Evolutionary conservation across 2,329 filamentous ascomycete genomes (phyloP).

Genomic region (Aspergillus sp.): DNA sequence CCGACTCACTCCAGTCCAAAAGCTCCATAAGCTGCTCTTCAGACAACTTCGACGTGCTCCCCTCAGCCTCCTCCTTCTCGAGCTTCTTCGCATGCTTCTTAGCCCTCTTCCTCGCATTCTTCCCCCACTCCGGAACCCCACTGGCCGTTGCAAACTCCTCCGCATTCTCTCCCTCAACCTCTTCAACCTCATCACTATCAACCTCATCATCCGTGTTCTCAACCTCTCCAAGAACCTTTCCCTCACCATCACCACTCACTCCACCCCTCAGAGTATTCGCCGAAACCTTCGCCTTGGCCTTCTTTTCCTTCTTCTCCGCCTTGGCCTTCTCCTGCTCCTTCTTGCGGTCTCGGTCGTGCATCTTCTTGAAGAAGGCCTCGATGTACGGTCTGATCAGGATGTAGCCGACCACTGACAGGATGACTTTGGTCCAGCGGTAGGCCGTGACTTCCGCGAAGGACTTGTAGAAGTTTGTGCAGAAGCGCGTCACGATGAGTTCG

Average conservation of each 20-base stretch:
- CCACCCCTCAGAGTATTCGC: slow-evolving; percentile 65
- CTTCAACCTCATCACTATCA: slow-evolving; percentile 33
- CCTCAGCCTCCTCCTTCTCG: slow-evolving; percentile 62
- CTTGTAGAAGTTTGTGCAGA: slow-evolving; percentile 41
- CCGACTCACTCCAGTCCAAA: slow-evolving; percentile 54
- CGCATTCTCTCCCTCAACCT: slow-evolving; percentile 26
- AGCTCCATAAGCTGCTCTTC: slow-evolving; percentile 76
- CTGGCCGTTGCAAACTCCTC: slow-evolving; percentile 44
- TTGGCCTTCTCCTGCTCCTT: slow-evolving; percentile 59
- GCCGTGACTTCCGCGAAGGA: slow-evolving; percentile 46
- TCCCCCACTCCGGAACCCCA: slow-evolving; percentile 61
- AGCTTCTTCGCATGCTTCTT: slow-evolving; percentile 65
- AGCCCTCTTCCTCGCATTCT: slow-evolving; percentile 69
- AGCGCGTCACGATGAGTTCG: slow-evolving; percentile 26
- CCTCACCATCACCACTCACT: slow-evolving; percentile 48
- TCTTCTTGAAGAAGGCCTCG: slow-evolving; percentile 64
- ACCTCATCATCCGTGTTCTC: slow-evolving; percentile 47
- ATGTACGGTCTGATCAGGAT: slow-evolving; percentile 72
- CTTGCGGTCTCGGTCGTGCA: slow-evolving; percentile 41
- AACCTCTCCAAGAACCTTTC: slow-evolving; percentile 44
- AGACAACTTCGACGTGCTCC: slow-evolving; percentile 59
- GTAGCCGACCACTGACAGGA: slow-evolving; percentile 72
- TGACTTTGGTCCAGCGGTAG: slow-evolving; percentile 62
- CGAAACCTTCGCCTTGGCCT: slow-evolving; percentile 58
- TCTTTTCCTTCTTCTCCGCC: slow-evolving; percentile 49